Evolutionary conservation across 2,329 filamentous ascomycete genomes (phyloP).

Genomic region (Akanthomyces uredinophilus): DNA sequence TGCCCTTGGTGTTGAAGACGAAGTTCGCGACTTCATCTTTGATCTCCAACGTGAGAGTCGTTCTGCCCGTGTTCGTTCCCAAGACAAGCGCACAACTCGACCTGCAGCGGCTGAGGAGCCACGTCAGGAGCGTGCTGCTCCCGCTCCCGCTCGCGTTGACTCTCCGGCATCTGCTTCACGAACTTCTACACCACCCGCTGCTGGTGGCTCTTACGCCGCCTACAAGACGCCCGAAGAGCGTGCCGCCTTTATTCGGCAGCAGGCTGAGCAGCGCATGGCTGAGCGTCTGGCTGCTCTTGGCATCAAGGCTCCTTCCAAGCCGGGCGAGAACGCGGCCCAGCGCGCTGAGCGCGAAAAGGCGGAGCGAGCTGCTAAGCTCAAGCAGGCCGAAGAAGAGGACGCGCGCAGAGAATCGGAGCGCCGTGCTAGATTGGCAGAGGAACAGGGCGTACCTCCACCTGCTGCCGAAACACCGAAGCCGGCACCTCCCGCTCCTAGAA

Average conservation of each 20-base stretch:
- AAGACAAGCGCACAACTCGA: constrained; percentile 48
- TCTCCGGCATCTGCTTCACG: constrained; percentile 51
- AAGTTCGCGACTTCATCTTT: constrained; percentile 96
- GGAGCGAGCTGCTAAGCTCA: constrained; percentile 81
- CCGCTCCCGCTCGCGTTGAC: constrained; percentile 35
- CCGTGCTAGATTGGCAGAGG: constrained; percentile 75
- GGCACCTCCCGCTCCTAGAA: constrained; percentile 75
- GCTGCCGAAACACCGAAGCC: constrained; percentile 41
- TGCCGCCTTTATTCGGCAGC: constrained; percentile 93
- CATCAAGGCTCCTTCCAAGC: constrained; percentile 75
- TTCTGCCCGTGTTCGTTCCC: constrained; percentile 61
- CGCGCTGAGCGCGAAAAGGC: constrained; percentile 81
- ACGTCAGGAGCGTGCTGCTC: constrained; percentile 32
- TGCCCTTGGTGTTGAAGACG: constrained; percentile 90
- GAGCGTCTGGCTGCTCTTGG: constrained; percentile 91
- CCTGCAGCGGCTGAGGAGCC: constrained; percentile 39
- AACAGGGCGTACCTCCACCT: constrained; percentile 61
- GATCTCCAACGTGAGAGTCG: constrained; percentile 86
- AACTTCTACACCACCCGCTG: constrained; percentile 39
- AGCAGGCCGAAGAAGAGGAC: constrained; percentile 91
- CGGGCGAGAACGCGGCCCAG: constrained; percentile 76
- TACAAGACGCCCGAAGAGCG: constrained; percentile 91
- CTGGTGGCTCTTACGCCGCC: constrained; percentile 66
- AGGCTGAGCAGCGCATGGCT: constrained; percentile 94
- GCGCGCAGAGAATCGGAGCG: constrained; percentile 81